Evolutionary conservation across 2,329 filamentous ascomycete genomes (phyloP), one percentile per base, ranked within the genome.

Genomic region (Macrophomina pseudophaseolina): DNA sequence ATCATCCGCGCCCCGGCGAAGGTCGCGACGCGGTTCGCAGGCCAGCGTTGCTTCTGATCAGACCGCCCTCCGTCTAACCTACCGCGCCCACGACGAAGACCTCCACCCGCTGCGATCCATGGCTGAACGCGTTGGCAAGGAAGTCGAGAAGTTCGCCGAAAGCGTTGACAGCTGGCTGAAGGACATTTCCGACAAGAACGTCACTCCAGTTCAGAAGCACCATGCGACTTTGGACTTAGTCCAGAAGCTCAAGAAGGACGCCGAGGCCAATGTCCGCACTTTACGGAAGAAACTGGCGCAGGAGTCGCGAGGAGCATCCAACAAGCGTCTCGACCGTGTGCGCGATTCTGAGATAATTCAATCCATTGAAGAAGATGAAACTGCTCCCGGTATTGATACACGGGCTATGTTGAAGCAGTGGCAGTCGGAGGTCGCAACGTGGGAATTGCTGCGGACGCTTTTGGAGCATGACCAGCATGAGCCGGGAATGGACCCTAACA

Each of bases 81-180:
- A 72, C 66, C 60, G 62, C 49, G 53, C 40, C 30, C 68, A 71
- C 16, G 74, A 72, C 46, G 80, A 86, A 71, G 82, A 84, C 38
- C 77, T 89, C 35, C 84, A 87, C 70, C 87, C 87, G 18, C 80
- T 91, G 70, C 87, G 87, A 75, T 84, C 86, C 70, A 87, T 88
- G 71, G 88, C 88, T 68, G 87, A 92, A 70, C 85, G 87, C 51
- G 88, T 92, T 38, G 91, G 91, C 60, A 88, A 89, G 69, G 93
- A 97, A 78, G 92, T 97, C 67, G 93, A 97, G 80, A 86, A 88
- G 52, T 97, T 97, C 75, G 93, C 94, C 44, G 90, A 91, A 74
- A 87, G 88, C 62, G 85, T 97, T 28, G 94, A 97, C 79, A 86
- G 88, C 65, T 94, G 93, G 77, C 72, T 77, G 44, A 52, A 56